Evolutionary conservation across 352 stramenopile species (phyloP).

Genomic region (Peronosclerospora sorghi): DNA sequence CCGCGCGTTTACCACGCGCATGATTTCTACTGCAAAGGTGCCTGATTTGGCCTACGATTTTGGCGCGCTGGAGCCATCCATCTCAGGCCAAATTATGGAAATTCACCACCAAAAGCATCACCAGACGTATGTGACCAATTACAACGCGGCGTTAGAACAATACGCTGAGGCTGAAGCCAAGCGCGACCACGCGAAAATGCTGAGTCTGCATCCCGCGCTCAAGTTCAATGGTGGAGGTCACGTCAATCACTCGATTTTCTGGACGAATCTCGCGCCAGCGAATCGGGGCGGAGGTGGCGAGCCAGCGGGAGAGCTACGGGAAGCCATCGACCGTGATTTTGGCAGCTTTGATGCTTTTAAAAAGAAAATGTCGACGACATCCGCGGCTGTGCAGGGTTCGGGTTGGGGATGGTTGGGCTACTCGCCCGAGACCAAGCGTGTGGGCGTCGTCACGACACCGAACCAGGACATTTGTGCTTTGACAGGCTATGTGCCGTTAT

Average conservation of each 20-base stretch:
- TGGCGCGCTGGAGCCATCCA: constrained; percentile 76
- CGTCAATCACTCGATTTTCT: constrained; percentile 99
- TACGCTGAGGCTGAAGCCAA: constrained; percentile 83
- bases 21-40: constrained; percentile 63
- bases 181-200: constrained; percentile 85
- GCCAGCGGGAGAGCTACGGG: constrained; percentile 71
- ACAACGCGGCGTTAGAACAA: constrained; percentile 91
- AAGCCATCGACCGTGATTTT: constrained; percentile 89
- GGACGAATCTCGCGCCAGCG: constrained; percentile 90
- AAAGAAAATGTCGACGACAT: constrained; percentile 78
- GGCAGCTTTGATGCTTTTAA: constrained; percentile 89
- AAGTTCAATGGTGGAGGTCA: constrained; percentile 98
- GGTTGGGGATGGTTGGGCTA: constrained; percentile 98
- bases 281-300: constrained; percentile 68
- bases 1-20: constrained; percentile 17
- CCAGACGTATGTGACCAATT: constrained; percentile 94
- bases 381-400: constrained; percentile 91
- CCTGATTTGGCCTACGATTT: constrained; percentile 84
- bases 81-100: constrained; percentile 87
- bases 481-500: constrained; percentile 91
- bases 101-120: constrained; percentile 97
- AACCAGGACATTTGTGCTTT: constrained; percentile 96
- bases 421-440: constrained; percentile 68
- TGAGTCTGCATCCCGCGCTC: constrained; percentile 86
- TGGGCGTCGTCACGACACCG: constrained; percentile 84